Percentiles rank a stretch among this genome's conserved stretches.
phyloP scores from a whole-genome alignment of 2,329 filamentous ascomycete species.

The Alternaria novae-zelandiae region DNA sequence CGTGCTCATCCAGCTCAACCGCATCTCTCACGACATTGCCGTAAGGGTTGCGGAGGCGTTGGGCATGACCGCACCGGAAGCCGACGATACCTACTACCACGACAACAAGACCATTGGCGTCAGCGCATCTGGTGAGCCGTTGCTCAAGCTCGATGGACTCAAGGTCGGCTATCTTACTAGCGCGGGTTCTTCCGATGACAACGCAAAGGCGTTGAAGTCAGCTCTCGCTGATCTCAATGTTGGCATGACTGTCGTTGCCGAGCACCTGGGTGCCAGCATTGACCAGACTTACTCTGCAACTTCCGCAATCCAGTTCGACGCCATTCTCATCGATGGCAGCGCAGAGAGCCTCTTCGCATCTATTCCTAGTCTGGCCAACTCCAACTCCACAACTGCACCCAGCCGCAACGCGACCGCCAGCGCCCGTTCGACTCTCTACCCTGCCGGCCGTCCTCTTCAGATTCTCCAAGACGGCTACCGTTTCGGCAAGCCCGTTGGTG shows the following conservation, averaged over 20 bases:
- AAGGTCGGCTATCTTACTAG: conserved; percentile 67
- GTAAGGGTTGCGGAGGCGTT: conserved; percentile 67
- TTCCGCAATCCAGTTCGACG: conserved; percentile 68
- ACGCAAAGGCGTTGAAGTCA: conserved; percentile 61
- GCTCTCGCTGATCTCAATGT: conserved; percentile 61
- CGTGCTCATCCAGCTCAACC: conserved; percentile 72
- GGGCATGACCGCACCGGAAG: conserved; percentile 63
- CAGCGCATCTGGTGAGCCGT: conserved; percentile 63
- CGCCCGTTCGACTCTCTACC: conserved; percentile 63
- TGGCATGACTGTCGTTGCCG: conserved; percentile 65
- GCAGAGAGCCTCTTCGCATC: conserved; percentile 62
- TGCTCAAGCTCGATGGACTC: conserved; percentile 67
- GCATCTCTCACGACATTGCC: conserved; percentile 70
- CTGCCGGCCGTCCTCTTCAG: conserved; percentile 67
- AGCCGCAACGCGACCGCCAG: conserved; percentile 26
- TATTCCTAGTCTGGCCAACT: conserved; percentile 29
- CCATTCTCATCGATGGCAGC: conserved; percentile 66
- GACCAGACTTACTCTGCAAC: conserved; percentile 70
- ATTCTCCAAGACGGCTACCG: conserved; percentile 68
- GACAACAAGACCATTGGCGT: conserved; percentile 69
- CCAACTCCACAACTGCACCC: conserved; percentile 28
- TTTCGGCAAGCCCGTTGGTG: conserved; percentile 74
- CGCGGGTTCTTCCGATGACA: conserved; percentile 53
- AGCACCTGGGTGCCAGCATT: conserved; percentile 61
- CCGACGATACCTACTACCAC: conserved; percentile 71